phyloP scores from a whole-genome alignment of 139 green algal species.

The Chlorella sp. region DNA sequence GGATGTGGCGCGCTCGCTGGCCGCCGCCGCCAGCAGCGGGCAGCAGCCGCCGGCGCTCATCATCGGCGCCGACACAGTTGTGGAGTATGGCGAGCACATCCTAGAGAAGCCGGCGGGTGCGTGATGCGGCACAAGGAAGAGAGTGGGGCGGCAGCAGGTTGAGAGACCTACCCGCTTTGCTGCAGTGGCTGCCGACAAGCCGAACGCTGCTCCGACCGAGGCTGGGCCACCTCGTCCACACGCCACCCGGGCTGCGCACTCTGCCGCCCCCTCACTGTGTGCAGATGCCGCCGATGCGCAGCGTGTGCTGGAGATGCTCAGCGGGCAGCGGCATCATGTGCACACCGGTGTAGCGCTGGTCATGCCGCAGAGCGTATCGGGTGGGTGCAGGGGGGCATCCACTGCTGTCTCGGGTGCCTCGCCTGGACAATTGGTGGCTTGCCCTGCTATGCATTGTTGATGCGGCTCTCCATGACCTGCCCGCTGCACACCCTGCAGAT shows the following conservation, averaged over 20 bases:
- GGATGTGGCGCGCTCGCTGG: constrained; percentile 62
- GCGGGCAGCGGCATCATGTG: constrained; percentile 74
- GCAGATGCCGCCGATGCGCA: constrained; percentile 70
- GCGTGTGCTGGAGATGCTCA: constrained; percentile 76
- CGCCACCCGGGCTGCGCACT: too few species aligned
- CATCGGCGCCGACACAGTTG: constrained; percentile 88
- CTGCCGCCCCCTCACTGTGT: too few species aligned
- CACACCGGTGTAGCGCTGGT: constrained; percentile 71
- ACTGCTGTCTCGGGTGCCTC: too few species aligned
- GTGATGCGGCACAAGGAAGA: too few species aligned
- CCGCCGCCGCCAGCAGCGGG: neutral
- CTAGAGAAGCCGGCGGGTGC: constrained; percentile 82
- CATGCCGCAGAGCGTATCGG: neutral
- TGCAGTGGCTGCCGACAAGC: too few species aligned
- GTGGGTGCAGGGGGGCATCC: neutral
- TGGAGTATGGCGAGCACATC: constrained; percentile 75
- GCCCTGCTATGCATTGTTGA: too few species aligned
- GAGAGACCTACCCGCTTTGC: too few species aligned
- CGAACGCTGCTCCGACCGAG: too few species aligned
- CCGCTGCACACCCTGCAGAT: neutral
- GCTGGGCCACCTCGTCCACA: too few species aligned
- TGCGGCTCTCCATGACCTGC: too few species aligned
- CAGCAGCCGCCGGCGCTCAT: constrained; percentile 63
- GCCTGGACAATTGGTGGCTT: too few species aligned
- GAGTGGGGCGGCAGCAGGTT: too few species aligned